These are phyloP conservation scores for Trichoderma polysporum DNA, from an alignment of 2,329 filamentous ascomycete genomes.

Conservation along the genomic window DNA sequence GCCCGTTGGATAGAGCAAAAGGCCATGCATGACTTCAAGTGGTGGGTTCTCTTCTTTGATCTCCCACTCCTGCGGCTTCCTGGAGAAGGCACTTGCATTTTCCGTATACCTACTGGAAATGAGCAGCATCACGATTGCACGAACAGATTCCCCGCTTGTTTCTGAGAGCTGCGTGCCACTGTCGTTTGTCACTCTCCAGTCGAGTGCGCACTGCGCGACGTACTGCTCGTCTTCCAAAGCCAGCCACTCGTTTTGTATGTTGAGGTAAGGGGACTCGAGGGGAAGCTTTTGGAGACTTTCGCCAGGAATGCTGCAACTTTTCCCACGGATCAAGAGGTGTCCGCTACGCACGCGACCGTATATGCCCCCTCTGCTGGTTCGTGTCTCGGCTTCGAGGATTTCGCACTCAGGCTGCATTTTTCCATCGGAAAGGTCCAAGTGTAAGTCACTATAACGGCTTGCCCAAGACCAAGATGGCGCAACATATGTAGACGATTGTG, in stretches of 20 bases:
- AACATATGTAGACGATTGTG: background rate
- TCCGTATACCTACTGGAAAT: background rate
- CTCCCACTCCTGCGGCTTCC: background rate
- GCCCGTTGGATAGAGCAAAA: background rate
- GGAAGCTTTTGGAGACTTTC: background rate
- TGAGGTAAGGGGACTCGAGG: background rate
- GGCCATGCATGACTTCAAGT: background rate
- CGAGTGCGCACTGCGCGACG: conserved; percentile 3
- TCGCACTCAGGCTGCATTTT: background rate
- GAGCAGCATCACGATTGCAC: background rate
- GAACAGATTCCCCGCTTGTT: background rate
- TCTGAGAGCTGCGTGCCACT: background rate
- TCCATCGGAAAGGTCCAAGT: background rate
- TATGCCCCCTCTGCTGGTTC: background rate
- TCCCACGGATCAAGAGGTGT: background rate
- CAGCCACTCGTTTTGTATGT: conserved; percentile 1
- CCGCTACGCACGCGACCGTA: background rate
- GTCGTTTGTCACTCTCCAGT: background rate
- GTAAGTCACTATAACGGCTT: background rate
- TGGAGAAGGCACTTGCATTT: background rate
- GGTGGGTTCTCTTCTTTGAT: background rate
- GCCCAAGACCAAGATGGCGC: conserved; percentile 9
- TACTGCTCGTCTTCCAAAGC: conserved; percentile 5
- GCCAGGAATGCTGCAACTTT: background rate
- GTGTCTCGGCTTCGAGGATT: background rate